Conservation (phyloP, 1,139 yeast genomes). For the Neolecta irregularis region DNA sequence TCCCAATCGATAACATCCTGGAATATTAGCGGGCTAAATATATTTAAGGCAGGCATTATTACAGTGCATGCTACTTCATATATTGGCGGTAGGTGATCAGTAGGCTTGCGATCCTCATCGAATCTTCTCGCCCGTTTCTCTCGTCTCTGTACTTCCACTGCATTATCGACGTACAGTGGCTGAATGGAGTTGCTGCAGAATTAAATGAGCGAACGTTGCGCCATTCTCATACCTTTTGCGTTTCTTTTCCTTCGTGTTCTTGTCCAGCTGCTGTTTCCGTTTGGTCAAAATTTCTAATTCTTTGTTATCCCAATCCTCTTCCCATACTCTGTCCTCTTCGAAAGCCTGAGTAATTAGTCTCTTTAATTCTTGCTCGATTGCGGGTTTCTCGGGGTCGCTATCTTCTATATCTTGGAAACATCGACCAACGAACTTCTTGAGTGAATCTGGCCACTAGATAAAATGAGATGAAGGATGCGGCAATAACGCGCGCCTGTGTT, state of each 20-base stretch:
- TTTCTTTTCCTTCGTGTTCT: constrained; percentile 11
- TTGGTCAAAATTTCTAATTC: constrained; percentile 12
- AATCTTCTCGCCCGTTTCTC: constrained; percentile 27
- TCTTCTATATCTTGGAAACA: constrained; percentile 30
- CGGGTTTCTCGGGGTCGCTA: constrained; percentile 10
- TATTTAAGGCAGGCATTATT: constrained; percentile 1
- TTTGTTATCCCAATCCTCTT: constrained; percentile 41
- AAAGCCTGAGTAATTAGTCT: constrained; percentile 38
- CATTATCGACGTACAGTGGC: background rate
- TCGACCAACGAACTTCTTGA: constrained; percentile 33
- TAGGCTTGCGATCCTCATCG: constrained; percentile 24
- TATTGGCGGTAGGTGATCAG: constrained; percentile 7
- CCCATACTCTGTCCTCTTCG: constrained; percentile 31
- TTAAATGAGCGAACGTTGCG: constrained; percentile 13
- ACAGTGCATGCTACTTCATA: constrained; percentile 1
- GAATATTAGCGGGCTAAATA: constrained; percentile 5
- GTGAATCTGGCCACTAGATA: constrained; percentile 37
- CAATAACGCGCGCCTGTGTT: too few species aligned
- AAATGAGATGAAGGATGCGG: too few species aligned
- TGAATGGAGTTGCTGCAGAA: constrained; percentile 13
- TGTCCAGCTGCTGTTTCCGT: constrained; percentile 6
- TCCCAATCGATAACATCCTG: constrained; percentile 10
- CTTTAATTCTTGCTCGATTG: constrained; percentile 32
- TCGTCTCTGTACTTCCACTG: constrained; percentile 12
- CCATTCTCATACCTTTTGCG: constrained; percentile 11